phyloP scores from a whole-genome alignment of 441 rosid species.

The Adansonia madagascariensis region DNA sequence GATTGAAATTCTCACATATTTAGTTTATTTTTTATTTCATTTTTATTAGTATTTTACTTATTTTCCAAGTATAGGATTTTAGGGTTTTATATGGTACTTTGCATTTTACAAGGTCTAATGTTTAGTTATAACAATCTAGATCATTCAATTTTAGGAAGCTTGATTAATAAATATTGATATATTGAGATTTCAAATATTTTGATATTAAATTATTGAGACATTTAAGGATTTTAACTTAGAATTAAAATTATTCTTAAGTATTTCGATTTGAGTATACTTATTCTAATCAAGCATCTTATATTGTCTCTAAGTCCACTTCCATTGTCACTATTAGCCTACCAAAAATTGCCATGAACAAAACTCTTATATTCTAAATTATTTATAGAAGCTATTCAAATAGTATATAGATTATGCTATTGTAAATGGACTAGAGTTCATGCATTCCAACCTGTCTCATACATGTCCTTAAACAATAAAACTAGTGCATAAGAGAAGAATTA shows the following conservation, averaged over 20 bases:
- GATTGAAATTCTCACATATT: neutral
- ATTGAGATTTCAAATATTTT: conserved; percentile 2
- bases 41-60: neutral
- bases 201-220: neutral
- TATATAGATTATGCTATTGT: too few relatives aligned
- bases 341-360: neutral
- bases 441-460: too few relatives aligned
- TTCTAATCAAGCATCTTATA: neutral
- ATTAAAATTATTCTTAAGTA: neutral
- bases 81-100: neutral
- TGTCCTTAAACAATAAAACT: neutral
- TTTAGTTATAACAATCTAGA: neutral
- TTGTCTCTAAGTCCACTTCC: neutral
- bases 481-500: conserved; percentile 2
- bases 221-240: neutral
- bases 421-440: too few relatives aligned
- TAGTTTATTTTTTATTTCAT: neutral
- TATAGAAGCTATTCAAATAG: neutral
- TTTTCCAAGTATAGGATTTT: neutral
- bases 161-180: neutral
- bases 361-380: neutral
- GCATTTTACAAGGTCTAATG: neutral
- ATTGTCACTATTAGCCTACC: neutral
- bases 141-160: neutral
- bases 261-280: neutral